phyloP scores from a whole-genome alignment of 1,139 yeast genomes.

The Komagataea norvegica region DNA sequence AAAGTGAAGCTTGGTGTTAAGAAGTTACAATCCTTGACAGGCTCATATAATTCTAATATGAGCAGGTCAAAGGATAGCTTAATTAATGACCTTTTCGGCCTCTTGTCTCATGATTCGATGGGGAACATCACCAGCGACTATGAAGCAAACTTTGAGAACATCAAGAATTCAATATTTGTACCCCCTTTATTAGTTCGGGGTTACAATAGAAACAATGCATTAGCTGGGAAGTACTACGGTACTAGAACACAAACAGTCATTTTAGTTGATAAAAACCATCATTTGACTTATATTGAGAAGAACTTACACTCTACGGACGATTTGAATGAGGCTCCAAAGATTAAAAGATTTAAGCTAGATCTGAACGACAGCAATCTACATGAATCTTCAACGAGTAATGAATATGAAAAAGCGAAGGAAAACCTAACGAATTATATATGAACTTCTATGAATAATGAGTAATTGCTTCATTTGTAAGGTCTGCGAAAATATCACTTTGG shows the following conservation, averaged over 20 bases:
- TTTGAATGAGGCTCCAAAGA: conserved; percentile 23
- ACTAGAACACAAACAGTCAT: conserved; percentile 87
- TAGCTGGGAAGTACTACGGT: conserved; percentile 62
- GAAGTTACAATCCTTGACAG: conserved; percentile 39
- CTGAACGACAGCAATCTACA: conserved; percentile 1
- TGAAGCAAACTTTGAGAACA: conserved; percentile 34
- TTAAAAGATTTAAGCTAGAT: conserved; percentile 10
- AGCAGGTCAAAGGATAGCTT: conserved; percentile 38
- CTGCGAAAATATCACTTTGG: conserved; percentile 48
- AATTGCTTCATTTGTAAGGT: conserved; percentile 33
- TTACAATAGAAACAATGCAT: conserved; percentile 31
- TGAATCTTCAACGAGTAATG: not conserved
- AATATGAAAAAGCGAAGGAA: not conserved
- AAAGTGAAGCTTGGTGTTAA: conserved; percentile 55
- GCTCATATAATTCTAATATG: conserved; percentile 24
- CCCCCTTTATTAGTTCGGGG: conserved; percentile 47
- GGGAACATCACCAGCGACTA: conserved; percentile 20
- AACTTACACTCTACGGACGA: conserved; percentile 32
- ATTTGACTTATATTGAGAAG: conserved; percentile 33
- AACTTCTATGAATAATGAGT: conserved; percentile 1
- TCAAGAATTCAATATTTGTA: conserved; percentile 62
- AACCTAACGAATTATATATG: not conserved
- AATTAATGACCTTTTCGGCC: conserved; percentile 45
- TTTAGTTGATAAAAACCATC: conserved; percentile 35
- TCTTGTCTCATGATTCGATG: conserved; percentile 46